Percentiles rank a stretch among this genome's conserved stretches.
Evolutionary conservation across 78 protist species (phyloP).

Genomic region (Speleostelium caveatum): DNA sequence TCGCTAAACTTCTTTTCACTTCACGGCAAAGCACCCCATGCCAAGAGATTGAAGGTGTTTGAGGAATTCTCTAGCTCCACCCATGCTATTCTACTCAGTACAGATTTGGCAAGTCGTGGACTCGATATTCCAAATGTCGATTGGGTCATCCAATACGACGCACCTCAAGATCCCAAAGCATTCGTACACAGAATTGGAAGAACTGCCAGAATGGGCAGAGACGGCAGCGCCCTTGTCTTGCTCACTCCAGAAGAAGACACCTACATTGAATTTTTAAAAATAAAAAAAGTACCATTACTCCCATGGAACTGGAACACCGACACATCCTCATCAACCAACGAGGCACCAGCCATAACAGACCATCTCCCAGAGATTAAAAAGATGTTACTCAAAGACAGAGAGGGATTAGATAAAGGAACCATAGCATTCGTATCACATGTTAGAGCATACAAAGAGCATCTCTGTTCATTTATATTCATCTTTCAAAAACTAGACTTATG

Average conservation of each 20-base stretch:
- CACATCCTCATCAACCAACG: neutral
- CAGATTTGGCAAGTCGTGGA: conserved; percentile 94
- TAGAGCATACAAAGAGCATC: conserved; percentile 92
- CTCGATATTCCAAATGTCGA: conserved; percentile 93
- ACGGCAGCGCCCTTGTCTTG: conserved; percentile 84
- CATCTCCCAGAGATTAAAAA: neutral
- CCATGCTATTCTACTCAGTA: conserved; percentile 80
- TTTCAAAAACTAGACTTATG: conserved; percentile 63
- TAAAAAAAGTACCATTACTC: conserved; percentile 72
- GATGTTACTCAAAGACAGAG: conserved; percentile 16
- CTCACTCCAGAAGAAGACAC: conserved; percentile 79
- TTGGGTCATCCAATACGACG: conserved; percentile 91
- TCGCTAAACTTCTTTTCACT: conserved; percentile 57
- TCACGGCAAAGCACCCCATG: conserved; percentile 91
- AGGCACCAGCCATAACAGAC: neutral
- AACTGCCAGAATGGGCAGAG: conserved; percentile 93
- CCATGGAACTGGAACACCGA: neutral
- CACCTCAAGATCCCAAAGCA: conserved; percentile 89
- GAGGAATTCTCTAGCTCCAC: conserved; percentile 9
- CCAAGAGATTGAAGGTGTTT: conserved; percentile 69
- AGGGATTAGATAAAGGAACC: conserved; percentile 37
- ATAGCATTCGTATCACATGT: conserved; percentile 81
- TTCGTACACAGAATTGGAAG: conserved; percentile 95
- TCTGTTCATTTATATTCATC: conserved; percentile 81
- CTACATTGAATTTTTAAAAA: conserved; percentile 78